A percentile compares a stretch with the other conserved stretches of the same genome.
Conservation (phyloP, 2,329 filamentous ascomycete genomes). For the Periconia macrospinosa region DNA sequence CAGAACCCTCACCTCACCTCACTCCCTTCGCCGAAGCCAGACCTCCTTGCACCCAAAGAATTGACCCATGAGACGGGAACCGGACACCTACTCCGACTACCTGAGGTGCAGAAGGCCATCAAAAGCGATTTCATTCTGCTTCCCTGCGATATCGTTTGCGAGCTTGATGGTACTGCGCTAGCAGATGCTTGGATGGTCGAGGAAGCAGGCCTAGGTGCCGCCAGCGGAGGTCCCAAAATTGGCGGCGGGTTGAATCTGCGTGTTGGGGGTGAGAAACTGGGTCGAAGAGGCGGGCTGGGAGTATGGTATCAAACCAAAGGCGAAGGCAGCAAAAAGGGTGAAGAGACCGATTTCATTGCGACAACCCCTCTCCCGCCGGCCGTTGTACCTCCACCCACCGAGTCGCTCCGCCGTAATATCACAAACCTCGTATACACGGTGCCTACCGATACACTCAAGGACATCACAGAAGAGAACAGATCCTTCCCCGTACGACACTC, state of each 20-base stretch:
- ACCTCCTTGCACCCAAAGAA: conserved; percentile 73
- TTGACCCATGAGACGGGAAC: conserved; percentile 86
- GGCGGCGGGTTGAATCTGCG: conserved; percentile 50
- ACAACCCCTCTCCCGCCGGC: conserved; percentile 68
- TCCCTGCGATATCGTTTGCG: conserved; percentile 91
- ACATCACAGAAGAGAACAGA: conserved; percentile 75
- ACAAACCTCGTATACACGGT: conserved; percentile 83
- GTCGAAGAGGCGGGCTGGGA: conserved; percentile 76
- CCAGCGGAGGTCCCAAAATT: conserved; percentile 55
- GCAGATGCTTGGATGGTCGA: conserved; percentile 92
- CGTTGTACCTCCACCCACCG: conserved; percentile 60
- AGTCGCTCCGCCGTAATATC: conserved; percentile 67
- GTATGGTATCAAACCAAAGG: conserved; percentile 90
- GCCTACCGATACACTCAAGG: conserved; percentile 86
- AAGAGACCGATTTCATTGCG: conserved; percentile 91
- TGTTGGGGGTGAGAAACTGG: conserved; percentile 58
- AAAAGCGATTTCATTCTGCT: conserved; percentile 86
- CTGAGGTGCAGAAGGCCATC: conserved; percentile 77
- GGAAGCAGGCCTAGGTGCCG: conserved; percentile 67
- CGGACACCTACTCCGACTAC: conserved; percentile 81
- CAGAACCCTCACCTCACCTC: conserved; percentile 77
- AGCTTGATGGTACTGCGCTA: conserved; percentile 79
- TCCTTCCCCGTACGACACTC: conserved; percentile 74
- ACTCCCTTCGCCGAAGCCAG: conserved; percentile 71
- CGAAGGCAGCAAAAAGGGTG: conserved; percentile 77